phyloP scores from a whole-genome alignment of 148 eudicot species.

The Vaccinium corymbosum region DNA sequence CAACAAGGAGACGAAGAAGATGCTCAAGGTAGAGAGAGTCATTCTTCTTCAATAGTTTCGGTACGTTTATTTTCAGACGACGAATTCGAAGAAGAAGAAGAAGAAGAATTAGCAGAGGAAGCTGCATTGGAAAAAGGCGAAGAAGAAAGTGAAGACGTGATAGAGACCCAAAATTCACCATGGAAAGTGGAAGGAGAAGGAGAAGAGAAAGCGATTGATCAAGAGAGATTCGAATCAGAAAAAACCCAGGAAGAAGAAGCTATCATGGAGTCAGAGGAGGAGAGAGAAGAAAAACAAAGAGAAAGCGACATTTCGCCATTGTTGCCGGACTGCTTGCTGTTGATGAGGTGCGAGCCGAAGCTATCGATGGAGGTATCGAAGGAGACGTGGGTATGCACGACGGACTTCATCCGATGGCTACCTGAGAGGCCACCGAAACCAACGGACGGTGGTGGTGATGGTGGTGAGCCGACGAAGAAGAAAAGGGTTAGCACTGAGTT shows the following conservation, averaged over 20 bases:
- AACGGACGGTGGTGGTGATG: not conserved
- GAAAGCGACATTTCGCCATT: slow-evolving; percentile 19
- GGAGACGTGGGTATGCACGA: slow-evolving; percentile 90
- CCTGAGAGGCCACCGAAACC: slow-evolving; percentile 30
- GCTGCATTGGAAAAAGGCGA: slow-evolving; percentile 16
- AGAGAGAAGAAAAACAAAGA: not conserved
- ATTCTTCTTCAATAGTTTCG: slow-evolving; percentile 11
- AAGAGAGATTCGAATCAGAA: slow-evolving; percentile 10
- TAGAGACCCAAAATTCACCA: slow-evolving; percentile 8
- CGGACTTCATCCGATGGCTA: slow-evolving; percentile 64
- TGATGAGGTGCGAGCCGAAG: slow-evolving; percentile 93
- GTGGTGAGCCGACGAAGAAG: slow-evolving; percentile 22
- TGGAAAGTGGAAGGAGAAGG: not conserved
- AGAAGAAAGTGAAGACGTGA: slow-evolving; percentile 14
- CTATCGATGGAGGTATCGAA: slow-evolving; percentile 94
- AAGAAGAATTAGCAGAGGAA: slow-evolving; percentile 11
- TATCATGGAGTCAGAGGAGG: not conserved
- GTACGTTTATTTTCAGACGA: not conserved
- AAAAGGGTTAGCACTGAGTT: slow-evolving; percentile 27
- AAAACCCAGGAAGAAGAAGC: not conserved
- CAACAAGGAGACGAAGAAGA: slow-evolving; percentile 9
- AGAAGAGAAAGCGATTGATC: slow-evolving; percentile 1
- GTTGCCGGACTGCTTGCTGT: slow-evolving; percentile 78
- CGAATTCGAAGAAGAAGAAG: slow-evolving; percentile 2
- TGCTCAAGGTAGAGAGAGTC: slow-evolving; percentile 5